Conservation (phyloP, 139 green algal species). For the Cymbomonas tetramitiformis region DNA sequence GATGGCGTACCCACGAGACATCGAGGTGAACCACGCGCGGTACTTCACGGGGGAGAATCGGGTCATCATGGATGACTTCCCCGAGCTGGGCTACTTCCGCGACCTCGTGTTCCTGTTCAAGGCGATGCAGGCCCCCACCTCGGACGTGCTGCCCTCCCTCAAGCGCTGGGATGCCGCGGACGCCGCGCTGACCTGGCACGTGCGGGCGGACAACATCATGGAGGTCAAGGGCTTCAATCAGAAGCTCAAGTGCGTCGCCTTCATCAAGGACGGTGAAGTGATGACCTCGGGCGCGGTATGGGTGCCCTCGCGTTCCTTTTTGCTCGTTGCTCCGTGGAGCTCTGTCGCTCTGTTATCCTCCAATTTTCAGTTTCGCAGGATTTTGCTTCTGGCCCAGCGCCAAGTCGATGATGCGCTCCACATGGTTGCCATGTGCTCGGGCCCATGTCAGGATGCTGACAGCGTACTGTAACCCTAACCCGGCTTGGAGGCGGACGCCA, state of each 20-base stretch:
- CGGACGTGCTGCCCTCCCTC: constrained; percentile 6
- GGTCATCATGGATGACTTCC: constrained; percentile 15
- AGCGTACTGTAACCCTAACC: too few relatives aligned
- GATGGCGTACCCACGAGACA: constrained; percentile 9
- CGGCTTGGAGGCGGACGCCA: too few relatives aligned
- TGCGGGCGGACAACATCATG: not conserved
- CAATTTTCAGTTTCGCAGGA: too few relatives aligned
- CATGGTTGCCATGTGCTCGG: too few relatives aligned
- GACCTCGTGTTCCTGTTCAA: constrained; percentile 25
- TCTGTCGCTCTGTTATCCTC: too few relatives aligned
- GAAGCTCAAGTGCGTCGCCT: not conserved
- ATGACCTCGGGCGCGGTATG: too few relatives aligned
- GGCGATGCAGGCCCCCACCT: constrained; percentile 13
- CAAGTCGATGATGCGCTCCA: too few relatives aligned
- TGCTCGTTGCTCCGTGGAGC: too few relatives aligned
- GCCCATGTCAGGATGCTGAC: too few relatives aligned
- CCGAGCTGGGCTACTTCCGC: constrained; percentile 5
- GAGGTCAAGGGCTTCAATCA: not conserved
- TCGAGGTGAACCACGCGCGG: not conserved
- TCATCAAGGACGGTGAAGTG: not conserved
- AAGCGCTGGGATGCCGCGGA: constrained; percentile 7
- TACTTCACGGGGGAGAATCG: constrained; percentile 12
- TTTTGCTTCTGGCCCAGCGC: too few relatives aligned
- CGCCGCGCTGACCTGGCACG: constrained; percentile 5
- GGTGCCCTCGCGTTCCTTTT: too few relatives aligned